These are phyloP conservation scores for Geopyxis carbonaria DNA, from an alignment of 495 filamentous ascomycete species.

Conservation along the genomic window DNA sequence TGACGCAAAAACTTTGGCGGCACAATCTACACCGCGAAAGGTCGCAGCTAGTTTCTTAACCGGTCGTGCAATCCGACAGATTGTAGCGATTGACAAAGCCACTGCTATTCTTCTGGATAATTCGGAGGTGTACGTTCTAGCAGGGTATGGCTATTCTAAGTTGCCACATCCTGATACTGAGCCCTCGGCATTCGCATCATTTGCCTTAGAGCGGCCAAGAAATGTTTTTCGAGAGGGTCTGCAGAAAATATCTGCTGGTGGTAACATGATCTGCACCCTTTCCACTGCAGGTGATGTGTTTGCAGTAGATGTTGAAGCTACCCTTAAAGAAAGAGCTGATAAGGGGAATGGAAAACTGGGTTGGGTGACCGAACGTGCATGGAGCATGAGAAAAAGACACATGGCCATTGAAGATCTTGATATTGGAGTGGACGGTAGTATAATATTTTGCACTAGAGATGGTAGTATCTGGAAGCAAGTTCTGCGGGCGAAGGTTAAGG, in stretches of 20 bases:
- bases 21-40: constrained; percentile 63
- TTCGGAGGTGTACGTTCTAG: constrained; percentile 80
- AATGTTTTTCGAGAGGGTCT: constrained; percentile 55
- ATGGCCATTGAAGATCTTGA: constrained; percentile 78
- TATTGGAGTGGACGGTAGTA: constrained; percentile 82
- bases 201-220: too few relatives aligned
- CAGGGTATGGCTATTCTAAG: constrained; percentile 79
- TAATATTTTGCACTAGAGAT: constrained; percentile 81
- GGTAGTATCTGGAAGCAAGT: constrained; percentile 82
- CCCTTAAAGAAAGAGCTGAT: constrained; percentile 27
- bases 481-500: constrained; percentile 63
- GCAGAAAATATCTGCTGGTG: constrained; percentile 59
- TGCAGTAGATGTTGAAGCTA: constrained; percentile 47
- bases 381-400: constrained; percentile 60
- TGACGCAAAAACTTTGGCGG: constrained; percentile 73
- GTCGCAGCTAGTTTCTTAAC: constrained; percentile 77
- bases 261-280: constrained; percentile 75
- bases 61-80: constrained; percentile 44
- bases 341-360: constrained; percentile 72
- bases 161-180: constrained; percentile 74
- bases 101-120: constrained; percentile 74
- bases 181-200: too few relatives aligned
- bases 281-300: constrained; percentile 73
- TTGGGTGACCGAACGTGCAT: constrained; percentile 57
- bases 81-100: constrained; percentile 79